Evolutionary conservation across 768 basidiomycete species (phyloP), one percentile per base, ranked within the genome.

Genomic region (Mycena maculata): DNA sequence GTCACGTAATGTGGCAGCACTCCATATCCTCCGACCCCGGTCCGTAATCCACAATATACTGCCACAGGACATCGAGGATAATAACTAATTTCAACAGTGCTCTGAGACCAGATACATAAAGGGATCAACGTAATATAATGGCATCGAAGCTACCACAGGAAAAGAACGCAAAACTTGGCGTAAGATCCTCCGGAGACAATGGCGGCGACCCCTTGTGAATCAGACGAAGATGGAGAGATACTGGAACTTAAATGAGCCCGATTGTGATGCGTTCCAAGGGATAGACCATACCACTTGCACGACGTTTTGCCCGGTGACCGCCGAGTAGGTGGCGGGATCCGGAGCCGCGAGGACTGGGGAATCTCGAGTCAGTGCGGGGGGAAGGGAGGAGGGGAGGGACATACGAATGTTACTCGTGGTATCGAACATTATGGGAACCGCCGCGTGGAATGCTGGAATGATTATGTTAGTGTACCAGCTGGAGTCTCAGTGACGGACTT

Each of bases 161-260:
- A n/a, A 15, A 52, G 48, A 44, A n/a, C 12, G 42, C 23, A 44
- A 44, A 44, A 44, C 42, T 44, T 44, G 42, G 42, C n/a, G n/a
- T n/a, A n/a, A n/a, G n/a, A n/a, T n/a, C n/a, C n/a, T n/a, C n/a
- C n/a, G 42, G 42, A 44, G n/a, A 22, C n/a, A 44, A 44, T 7
- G 8, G 23, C 4, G n/a, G 3, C n/a, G 8, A 8, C 36, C 8
- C 8, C 9, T 38, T 22, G n/a, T 22, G 42, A 44, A 48, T 27
- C 25, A 48, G 47, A 48, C 27, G 47, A 48, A 48, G 47, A 48
- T 48, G 25, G 47, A 48, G 47, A 52, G 50, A 16, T 52, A 2
- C 50, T 52, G 30, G 50, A 52, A 52, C 33, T 52, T 39, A 39
- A 54, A 54, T 54, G 53, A 54, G 53, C 36, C 22, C 36, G 53